Evolutionary conservation across 345 rosid genomes (phyloP).

Genomic region (Aethionema arabicum): DNA sequence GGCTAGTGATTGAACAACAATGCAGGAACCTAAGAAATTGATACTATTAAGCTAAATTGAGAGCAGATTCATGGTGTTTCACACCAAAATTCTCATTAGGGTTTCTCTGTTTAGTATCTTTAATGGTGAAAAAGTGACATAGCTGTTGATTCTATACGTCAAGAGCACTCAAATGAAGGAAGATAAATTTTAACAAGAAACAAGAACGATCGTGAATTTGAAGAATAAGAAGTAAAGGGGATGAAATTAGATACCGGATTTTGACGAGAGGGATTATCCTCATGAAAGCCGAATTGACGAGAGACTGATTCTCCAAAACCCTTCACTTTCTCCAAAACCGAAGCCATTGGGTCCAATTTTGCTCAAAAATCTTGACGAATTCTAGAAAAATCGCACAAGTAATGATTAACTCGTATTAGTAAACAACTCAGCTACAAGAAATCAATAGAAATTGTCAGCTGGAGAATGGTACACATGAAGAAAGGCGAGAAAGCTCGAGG

Average conservation of each 20-base stretch:
- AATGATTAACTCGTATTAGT: background rate
- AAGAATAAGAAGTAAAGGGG: background rate
- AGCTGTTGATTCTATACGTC: background rate
- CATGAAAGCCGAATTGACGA: constrained; percentile 41
- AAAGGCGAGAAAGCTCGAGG: background rate
- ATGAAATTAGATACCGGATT: constrained; percentile 53
- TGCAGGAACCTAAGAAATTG: background rate
- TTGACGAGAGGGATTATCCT: constrained; percentile 45
- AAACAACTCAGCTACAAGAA: background rate
- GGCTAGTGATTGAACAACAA: too few relatives aligned
- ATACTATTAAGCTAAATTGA: background rate
- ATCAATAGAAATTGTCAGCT: background rate
- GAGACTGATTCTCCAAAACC: constrained; percentile 48
- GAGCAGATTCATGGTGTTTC: background rate
- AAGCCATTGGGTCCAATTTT: constrained; percentile 58
- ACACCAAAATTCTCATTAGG: background rate
- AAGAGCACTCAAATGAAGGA: background rate
- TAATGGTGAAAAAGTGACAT: background rate
- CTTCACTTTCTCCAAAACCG: constrained; percentile 50
- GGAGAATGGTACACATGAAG: background rate
- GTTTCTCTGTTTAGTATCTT: background rate
- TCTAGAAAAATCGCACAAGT: background rate
- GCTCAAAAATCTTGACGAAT: background rate
- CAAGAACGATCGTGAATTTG: background rate
- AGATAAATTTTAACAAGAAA: background rate